These are phyloP conservation scores for Ophiocordyceps sinensis DNA, from an alignment of 2,329 filamentous ascomycete species.

Conservation along the genomic window DNA sequence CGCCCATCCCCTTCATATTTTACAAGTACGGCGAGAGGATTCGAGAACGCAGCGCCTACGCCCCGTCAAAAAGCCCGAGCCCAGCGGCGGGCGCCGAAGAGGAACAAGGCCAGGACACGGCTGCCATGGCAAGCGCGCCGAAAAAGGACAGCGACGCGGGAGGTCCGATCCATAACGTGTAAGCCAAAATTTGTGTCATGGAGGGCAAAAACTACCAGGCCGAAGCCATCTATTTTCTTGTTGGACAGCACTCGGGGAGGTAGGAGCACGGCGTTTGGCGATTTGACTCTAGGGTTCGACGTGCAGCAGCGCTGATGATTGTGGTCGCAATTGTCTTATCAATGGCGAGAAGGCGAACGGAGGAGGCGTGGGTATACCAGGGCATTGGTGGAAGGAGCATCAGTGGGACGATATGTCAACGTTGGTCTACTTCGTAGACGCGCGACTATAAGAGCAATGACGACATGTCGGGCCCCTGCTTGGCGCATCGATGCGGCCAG, in stretches of 20 bases:
- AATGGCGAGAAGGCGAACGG: too few relatives aligned
- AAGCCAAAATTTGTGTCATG: neutral
- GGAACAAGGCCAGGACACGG: constrained; percentile 13
- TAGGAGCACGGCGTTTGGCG: neutral
- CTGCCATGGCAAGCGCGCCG: constrained; percentile 20
- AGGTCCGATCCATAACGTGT: constrained; percentile 7
- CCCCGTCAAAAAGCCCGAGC: constrained; percentile 26
- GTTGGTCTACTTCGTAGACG: too few relatives aligned
- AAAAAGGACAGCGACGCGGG: constrained; percentile 12
- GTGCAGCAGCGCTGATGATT: neutral
- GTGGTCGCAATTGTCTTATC: too few relatives aligned
- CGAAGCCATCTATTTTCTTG: neutral
- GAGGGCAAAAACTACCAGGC: neutral
- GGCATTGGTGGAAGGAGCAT: too few relatives aligned
- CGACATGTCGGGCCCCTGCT: too few relatives aligned
- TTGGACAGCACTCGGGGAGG: neutral
- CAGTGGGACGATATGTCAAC: too few relatives aligned
- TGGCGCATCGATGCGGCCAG: too few relatives aligned
- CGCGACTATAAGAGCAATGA: too few relatives aligned
- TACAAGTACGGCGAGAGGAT: constrained; percentile 45
- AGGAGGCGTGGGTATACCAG: too few relatives aligned
- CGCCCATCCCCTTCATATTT: constrained; percentile 50
- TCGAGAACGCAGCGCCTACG: constrained; percentile 38
- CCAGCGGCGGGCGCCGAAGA: constrained; percentile 6
- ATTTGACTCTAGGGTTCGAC: neutral